Base-by-base conservation (phyloP, 148 eudicot species). In the Amaranthus cruentus region DNA sequence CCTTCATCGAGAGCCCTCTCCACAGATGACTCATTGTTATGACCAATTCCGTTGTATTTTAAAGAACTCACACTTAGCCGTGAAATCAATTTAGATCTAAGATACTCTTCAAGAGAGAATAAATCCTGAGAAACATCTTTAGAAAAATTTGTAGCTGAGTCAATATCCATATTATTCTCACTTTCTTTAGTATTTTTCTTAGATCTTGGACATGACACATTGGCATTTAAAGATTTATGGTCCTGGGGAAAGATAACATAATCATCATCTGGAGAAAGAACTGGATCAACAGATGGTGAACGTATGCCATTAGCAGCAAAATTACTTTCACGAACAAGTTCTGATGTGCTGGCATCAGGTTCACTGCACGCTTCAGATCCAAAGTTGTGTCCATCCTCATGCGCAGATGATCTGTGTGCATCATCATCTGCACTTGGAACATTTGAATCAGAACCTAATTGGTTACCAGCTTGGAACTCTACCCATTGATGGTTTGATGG, bases 71-170 rank as follows among this genome's bases (percentile, higher is more conserved):
- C 61, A 50, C 83, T 83, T 38, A 88, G 81, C 80, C 87, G 84
- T 60, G 86, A 86, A 84, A 88, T 77, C 80, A 90, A 79, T 81
- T 87, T 87, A 61, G 96, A 85, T 82, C 96, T 82, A 65, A 90
- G 73, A 59, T 88, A 79, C 72, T 87, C 90, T 80, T 90, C 92
- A 38, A 86, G 96, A 77, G 79, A 77, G 63, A 90, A 80, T 49
- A 90, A 78, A 72, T 90, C 92, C 66, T 76, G 84, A 49, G 86
- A 74, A 68, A 63, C 75, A 71, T 83, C 85, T 47, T 54, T 56
- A 47, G 83, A 43, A 28, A 62, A 68, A 44, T 69, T 70, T 43
- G 66, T 69, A 62, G 71, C 58, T 65, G 72, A 66, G 63, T 77
- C 84, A 66, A 77, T 61, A 65, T 67, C 72, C 11, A 28, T 64